Percentiles rank a stretch among this genome's conserved stretches.
Evolutionary conservation across 768 basidiomycete genomes (phyloP).

Genomic region (Agrocybe praecox): DNA sequence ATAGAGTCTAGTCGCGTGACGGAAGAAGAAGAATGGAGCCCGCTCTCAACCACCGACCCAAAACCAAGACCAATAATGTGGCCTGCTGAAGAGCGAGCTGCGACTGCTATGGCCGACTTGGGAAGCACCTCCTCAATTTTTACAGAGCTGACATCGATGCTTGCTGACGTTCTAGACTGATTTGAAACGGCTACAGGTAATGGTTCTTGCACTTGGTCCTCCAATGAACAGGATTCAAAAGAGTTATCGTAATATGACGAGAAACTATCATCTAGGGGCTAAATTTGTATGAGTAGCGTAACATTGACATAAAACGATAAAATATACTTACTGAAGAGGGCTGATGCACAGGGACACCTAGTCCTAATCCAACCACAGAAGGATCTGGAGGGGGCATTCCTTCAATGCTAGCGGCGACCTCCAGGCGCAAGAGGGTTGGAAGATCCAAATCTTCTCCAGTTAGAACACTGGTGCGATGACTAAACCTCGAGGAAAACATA

Average conservation of each 20-base stretch:
- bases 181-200: too few relatives aligned
- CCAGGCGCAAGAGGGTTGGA: conserved; percentile 16
- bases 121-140: too few relatives aligned
- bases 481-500: conserved; percentile 9
- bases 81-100: not conserved
- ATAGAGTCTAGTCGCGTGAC: not conserved
- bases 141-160: too few relatives aligned
- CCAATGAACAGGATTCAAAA: not conserved
- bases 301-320: not conserved
- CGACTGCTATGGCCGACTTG: too few relatives aligned
- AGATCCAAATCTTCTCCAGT: conserved; percentile 13
- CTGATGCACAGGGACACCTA: not conserved
- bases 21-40: not conserved
- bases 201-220: too few relatives aligned
- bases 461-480: conserved; percentile 7
- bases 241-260: not conserved
- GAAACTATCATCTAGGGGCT: not conserved
- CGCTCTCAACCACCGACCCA: not conserved
- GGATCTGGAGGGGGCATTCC: not conserved
- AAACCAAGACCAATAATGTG: not conserved
- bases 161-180: too few relatives aligned
- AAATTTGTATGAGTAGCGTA: not conserved
- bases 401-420: conserved; percentile 9
- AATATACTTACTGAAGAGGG: not conserved
- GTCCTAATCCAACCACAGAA: not conserved